phyloP scores from a whole-genome alignment of 2,329 filamentous ascomycete species.

The Ilyonectria robusta region DNA sequence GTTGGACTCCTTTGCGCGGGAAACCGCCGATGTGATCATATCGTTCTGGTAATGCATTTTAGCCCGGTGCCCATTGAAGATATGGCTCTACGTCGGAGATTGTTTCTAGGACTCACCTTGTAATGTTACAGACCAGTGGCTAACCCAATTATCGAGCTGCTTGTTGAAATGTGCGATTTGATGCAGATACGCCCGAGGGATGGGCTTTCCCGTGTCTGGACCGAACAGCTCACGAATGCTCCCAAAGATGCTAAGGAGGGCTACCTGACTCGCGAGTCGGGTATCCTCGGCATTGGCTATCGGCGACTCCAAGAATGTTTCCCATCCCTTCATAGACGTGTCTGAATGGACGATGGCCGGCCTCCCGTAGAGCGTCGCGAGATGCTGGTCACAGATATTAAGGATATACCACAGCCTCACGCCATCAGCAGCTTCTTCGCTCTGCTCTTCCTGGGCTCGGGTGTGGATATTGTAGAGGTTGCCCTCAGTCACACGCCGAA shows the following conservation, averaged over 20 bases:
- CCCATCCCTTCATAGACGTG: constrained; percentile 67
- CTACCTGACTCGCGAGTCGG: constrained; percentile 70
- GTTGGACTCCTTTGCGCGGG: constrained; percentile 53
- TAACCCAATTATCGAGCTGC: constrained; percentile 56
- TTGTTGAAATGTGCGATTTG: constrained; percentile 56
- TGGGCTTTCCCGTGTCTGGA: constrained; percentile 65
- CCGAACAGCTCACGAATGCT: constrained; percentile 69
- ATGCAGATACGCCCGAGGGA: constrained; percentile 65
- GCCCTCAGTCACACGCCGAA: constrained; percentile 62
- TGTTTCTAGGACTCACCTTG: constrained; percentile 44
- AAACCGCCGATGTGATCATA: constrained; percentile 56
- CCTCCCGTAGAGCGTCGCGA: constrained; percentile 71
- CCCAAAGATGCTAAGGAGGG: constrained; percentile 70
- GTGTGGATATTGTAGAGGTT: constrained; percentile 58
- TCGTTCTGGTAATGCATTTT: constrained; percentile 21
- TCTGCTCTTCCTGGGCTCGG: constrained; percentile 52
- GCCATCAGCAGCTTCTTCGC: constrained; percentile 62
- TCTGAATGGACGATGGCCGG: constrained; percentile 72
- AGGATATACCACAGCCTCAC: constrained; percentile 72
- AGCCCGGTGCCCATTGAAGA: neutral
- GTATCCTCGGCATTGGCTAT: constrained; percentile 67
- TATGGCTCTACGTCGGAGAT: neutral
- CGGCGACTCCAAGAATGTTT: constrained; percentile 64
- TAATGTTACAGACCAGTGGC: constrained; percentile 51
- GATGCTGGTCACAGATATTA: constrained; percentile 72